Percentiles rank a stretch among this genome's conserved stretches.
phyloP scores from a whole-genome alignment of 345 rosid genomes.

The Syzygium jambos region DNA sequence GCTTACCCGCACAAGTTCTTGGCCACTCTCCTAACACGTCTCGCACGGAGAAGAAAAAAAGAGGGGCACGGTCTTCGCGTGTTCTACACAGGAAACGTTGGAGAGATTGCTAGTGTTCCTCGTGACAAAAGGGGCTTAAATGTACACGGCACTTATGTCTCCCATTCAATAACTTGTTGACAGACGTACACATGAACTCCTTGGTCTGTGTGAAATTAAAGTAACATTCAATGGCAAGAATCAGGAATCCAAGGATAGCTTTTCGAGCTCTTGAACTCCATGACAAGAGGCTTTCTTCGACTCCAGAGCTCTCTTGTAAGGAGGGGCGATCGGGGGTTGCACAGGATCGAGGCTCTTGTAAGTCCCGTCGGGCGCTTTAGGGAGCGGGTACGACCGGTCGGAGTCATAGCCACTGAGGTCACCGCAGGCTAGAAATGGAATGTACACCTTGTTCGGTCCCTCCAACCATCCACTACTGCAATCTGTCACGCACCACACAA shows the following conservation, averaged over 20 bases:
- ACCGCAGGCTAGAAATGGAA: conserved; percentile 87
- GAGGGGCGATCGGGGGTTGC: conserved; percentile 92
- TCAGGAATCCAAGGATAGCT: conserved; percentile 44
- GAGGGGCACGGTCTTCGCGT: background rate
- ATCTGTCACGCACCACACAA: conserved; percentile 30
- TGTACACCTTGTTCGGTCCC: conserved; percentile 87
- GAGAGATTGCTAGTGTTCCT: background rate
- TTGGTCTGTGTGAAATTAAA: background rate
- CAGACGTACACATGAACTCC: background rate
- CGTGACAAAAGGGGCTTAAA: background rate
- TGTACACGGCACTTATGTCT: background rate
- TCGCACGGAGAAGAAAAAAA: background rate
- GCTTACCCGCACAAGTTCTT: background rate
- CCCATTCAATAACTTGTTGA: conserved; percentile 1
- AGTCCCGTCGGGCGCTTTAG: conserved; percentile 62
- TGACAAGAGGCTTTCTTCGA: conserved; percentile 82
- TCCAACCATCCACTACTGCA: conserved; percentile 90
- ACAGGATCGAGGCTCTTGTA: conserved; percentile 83
- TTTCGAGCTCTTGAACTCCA: conserved; percentile 34
- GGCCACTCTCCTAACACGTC: background rate
- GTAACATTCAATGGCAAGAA: background rate
- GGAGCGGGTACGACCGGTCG: conserved; percentile 86
- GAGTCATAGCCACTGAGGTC: conserved; percentile 87
- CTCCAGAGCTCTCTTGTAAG: conserved; percentile 82
- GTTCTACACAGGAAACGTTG: background rate